phyloP scores from a whole-genome alignment of 345 rosid genomes.

The Populus pruinosa region DNA sequence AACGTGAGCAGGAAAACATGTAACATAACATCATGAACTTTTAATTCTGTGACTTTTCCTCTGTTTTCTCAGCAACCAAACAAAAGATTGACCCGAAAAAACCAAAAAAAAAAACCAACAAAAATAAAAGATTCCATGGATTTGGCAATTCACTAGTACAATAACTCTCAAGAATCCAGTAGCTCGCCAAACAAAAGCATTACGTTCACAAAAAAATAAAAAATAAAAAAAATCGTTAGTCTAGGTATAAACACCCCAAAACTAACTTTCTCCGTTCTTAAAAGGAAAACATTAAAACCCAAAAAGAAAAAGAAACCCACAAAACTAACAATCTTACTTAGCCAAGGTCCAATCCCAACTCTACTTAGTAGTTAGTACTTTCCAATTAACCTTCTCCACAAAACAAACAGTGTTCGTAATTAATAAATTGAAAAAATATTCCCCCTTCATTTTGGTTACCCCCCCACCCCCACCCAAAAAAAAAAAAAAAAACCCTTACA shows the following conservation, averaged over 20 bases:
- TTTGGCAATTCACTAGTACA: background rate
- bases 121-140: conserved; percentile 7
- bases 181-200: too few relatives aligned
- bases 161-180: background rate
- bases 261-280: background rate
- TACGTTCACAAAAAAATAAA: too few relatives aligned
- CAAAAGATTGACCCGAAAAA: background rate
- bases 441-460: background rate
- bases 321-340: background rate
- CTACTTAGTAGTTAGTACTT: background rate
- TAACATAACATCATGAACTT: background rate
- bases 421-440: background rate
- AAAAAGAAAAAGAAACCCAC: background rate
- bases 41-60: background rate
- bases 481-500: background rate
- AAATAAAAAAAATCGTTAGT: too few relatives aligned
- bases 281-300: background rate
- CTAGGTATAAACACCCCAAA: too few relatives aligned
- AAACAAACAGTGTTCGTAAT: background rate
- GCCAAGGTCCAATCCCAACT: background rate
- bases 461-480: background rate
- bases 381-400: background rate
- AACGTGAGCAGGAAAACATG: background rate
- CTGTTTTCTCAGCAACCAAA: conserved; percentile 27
- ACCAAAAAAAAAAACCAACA: background rate